Evolutionary conservation across 495 filamentous ascomycete genomes (phyloP).

Genomic region (Lophium mytilinum): DNA sequence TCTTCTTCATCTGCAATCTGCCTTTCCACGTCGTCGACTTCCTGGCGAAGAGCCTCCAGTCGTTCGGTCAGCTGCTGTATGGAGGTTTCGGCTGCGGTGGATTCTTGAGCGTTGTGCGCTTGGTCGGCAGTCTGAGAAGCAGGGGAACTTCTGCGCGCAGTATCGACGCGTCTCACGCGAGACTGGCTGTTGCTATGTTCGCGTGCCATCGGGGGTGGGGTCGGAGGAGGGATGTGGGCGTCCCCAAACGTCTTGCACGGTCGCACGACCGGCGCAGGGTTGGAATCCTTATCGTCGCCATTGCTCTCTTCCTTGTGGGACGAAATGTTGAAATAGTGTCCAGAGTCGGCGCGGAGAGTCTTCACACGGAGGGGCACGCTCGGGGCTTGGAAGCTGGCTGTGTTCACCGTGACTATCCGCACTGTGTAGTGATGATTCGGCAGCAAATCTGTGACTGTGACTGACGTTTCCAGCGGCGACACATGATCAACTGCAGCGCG

Average conservation of each 20-base stretch:
- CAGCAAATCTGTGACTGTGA: constrained; percentile 76
- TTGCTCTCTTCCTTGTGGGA: constrained; percentile 24
- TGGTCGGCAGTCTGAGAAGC: constrained; percentile 54
- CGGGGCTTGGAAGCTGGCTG: constrained; percentile 82
- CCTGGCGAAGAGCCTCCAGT: constrained; percentile 28
- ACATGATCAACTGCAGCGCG: constrained; percentile 68
- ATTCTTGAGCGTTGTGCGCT: constrained; percentile 28
- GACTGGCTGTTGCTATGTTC: constrained; percentile 53
- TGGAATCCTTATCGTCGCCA: constrained; percentile 32
- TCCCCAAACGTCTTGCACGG: constrained; percentile 47
- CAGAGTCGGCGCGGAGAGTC: constrained; percentile 37
- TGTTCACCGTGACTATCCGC: constrained; percentile 79
- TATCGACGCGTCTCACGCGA: constrained; percentile 54
- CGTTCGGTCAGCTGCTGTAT: constrained; percentile 44
- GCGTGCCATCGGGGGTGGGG: constrained; percentile 48
- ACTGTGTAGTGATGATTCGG: constrained; percentile 87
- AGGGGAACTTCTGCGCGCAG: constrained; percentile 70
- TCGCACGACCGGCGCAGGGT: constrained; percentile 37
- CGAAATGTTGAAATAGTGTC: constrained; percentile 24
- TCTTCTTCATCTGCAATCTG: constrained; percentile 57
- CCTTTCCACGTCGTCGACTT: constrained; percentile 37
- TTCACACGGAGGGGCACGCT: constrained; percentile 74
- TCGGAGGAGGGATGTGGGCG: constrained; percentile 42
- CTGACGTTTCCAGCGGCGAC: constrained; percentile 71
- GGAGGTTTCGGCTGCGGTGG: constrained; percentile 51